Evolutionary conservation across 495 filamentous ascomycete genomes (phyloP).

Genomic region (Penicilliopsis zonata): DNA sequence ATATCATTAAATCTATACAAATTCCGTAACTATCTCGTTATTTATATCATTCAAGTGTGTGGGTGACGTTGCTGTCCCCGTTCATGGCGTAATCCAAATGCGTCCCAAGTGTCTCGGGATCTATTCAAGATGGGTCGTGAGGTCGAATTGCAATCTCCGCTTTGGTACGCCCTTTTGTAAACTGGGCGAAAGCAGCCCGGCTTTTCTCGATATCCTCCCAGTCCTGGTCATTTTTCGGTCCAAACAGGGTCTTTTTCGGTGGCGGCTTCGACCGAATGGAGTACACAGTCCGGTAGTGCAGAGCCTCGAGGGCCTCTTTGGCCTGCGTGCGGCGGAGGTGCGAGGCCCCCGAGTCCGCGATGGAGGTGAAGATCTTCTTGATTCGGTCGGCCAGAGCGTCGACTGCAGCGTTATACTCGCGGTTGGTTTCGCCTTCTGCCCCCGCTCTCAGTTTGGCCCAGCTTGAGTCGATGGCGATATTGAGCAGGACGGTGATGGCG

Average conservation of each 20-base stretch:
- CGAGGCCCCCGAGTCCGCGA: slow-evolving; percentile 62
- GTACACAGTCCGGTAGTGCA: slow-evolving; percentile 59
- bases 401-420: slow-evolving; percentile 53
- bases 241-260: slow-evolving; percentile 46
- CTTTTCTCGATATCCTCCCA: too few relatives aligned
- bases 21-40: too few relatives aligned
- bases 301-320: slow-evolving; percentile 56
- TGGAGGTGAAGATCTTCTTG: slow-evolving; percentile 54
- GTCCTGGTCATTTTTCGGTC: slow-evolving; percentile 13
- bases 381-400: slow-evolving; percentile 53
- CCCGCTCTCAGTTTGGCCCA: slow-evolving; percentile 17
- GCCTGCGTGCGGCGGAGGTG: slow-evolving; percentile 61
- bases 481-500: slow-evolving; percentile 52
- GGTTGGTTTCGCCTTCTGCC: slow-evolving; percentile 21
- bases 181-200: too few relatives aligned
- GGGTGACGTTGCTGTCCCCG: too few relatives aligned
- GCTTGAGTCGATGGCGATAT: slow-evolving; percentile 61
- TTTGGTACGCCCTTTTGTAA: too few relatives aligned
- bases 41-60: too few relatives aligned
- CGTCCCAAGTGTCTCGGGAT: too few relatives aligned
- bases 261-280: slow-evolving; percentile 55
- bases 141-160: too few relatives aligned
- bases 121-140: too few relatives aligned
- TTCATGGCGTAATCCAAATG: too few relatives aligned
- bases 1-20: too few relatives aligned